Percentiles rank a stretch among this genome's conserved stretches.
These are phyloP conservation scores for Rubia occidens DNA, from an alignment of 305 asterid genomes.

Conservation along the genomic window DNA sequence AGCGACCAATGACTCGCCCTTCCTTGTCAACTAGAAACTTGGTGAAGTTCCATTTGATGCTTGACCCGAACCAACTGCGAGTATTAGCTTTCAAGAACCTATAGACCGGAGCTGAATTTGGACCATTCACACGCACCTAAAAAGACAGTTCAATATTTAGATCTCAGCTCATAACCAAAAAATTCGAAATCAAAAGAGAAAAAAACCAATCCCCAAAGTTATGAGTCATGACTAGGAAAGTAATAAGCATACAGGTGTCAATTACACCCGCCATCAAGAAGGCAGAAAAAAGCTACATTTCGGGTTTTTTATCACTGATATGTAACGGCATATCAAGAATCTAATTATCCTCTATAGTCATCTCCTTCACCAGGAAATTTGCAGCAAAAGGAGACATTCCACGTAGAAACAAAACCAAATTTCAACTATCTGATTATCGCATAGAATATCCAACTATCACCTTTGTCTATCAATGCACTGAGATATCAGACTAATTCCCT, in stretches of 20 bases:
- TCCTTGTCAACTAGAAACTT: constrained; percentile 81
- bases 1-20: constrained; percentile 61
- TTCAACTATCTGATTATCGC: background rate
- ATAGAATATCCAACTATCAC: background rate
- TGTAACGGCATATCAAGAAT: background rate
- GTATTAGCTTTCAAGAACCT: constrained; percentile 67
- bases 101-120: constrained; percentile 60
- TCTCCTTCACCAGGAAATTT: background rate
- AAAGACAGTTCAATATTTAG: background rate
- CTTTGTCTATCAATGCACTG: background rate
- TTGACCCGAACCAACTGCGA: constrained; percentile 54
- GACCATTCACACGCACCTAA: constrained; percentile 72
- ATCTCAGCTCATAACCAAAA: background rate
- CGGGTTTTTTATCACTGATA: background rate
- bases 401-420: background rate
- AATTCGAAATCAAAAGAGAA: background rate
- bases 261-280: background rate
- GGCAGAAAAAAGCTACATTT: background rate
- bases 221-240: background rate
- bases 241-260: background rate
- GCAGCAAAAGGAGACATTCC: background rate
- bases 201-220: background rate
- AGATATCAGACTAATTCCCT: background rate
- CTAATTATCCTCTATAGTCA: background rate
- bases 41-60: constrained; percentile 92